Evolutionary conservation across 2,329 filamentous ascomycete genomes (phyloP), one percentile per base, ranked within the genome.

Genomic region (Fusarium liriodendri): DNA sequence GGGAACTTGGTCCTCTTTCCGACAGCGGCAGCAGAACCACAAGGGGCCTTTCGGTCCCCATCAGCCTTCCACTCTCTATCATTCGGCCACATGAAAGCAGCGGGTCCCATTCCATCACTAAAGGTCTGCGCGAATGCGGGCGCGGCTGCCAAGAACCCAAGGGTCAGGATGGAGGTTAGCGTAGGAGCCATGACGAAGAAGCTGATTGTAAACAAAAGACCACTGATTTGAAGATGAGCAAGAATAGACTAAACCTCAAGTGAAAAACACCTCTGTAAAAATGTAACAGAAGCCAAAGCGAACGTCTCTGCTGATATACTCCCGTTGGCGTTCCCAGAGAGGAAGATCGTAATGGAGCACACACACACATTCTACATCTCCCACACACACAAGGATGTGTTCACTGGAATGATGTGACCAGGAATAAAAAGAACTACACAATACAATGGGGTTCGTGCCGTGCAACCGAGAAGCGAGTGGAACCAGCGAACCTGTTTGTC

Each of bases 31-130:
- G 52, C 27, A 18, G 64, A 62, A 9, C 64, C 64, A 11, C 58
- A 67, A 20, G 64, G 64, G 16, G 64, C 64, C 20, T 61, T 57
- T 38, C 60, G 52, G 18, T 62, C 64, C 29, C 54, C 60, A n/a
- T 47, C 50, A 29, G 45, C 64, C 16, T 38, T 55, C 64, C 64
- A 67, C 25, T 57, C 64, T 35, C 64, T 60, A 10, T 66, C 64
- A 20, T 45, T 62, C 22, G 64, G 64, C 64, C 64, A 67, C 64
- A 62, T 62, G 6, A 62, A 67, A 3, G 64, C 64, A 9, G 64
- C 64, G 35, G 64, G 64, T 6, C 64, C 64, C 64, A 67, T 67
- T 42, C 57, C 57, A 37, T 60, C 57, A 40, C 57, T 60, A 38
- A 60, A 60, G 16, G 57, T 60, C 57, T 60, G 57, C 57, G 57